phyloP scores from a whole-genome alignment of 768 basidiomycete species.

The Russula brevipes region DNA sequence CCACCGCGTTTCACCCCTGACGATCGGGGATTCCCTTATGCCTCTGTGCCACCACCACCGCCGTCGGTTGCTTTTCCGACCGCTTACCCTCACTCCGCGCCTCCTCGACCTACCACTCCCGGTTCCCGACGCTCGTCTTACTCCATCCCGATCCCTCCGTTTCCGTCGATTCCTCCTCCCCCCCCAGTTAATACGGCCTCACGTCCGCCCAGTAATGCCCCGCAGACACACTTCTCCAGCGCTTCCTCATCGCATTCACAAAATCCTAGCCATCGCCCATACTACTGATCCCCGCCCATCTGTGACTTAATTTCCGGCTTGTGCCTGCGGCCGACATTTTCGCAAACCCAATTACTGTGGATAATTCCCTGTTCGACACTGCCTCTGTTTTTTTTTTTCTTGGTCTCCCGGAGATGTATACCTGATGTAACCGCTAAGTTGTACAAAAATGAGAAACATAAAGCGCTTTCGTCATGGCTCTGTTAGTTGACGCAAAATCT shows the following conservation, averaged over 20 bases:
- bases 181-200: conserved; percentile 14
- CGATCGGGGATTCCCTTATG: conserved; percentile 19
- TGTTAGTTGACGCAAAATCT: too few species aligned
- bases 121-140: conserved; percentile 2
- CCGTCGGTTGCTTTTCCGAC: background rate
- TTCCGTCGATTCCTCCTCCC: conserved; percentile 4
- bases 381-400: background rate
- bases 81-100: background rate
- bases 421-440: background rate
- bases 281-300: background rate
- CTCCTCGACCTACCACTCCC: background rate
- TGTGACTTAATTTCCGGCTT: background rate
- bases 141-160: background rate
- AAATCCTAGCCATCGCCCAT: background rate
- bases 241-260: conserved; percentile 5
- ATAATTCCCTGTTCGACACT: background rate
- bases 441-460: background rate
- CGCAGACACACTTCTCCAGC: background rate
- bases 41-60: background rate
- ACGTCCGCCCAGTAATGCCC: conserved; percentile 2
- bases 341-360: background rate
- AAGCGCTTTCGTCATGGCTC: background rate
- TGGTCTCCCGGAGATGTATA: conserved; percentile 1
- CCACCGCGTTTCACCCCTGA: background rate
- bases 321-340: background rate